Conservation (phyloP, 257 asterid species). For the Jaltomata sinuosa region DNA sequence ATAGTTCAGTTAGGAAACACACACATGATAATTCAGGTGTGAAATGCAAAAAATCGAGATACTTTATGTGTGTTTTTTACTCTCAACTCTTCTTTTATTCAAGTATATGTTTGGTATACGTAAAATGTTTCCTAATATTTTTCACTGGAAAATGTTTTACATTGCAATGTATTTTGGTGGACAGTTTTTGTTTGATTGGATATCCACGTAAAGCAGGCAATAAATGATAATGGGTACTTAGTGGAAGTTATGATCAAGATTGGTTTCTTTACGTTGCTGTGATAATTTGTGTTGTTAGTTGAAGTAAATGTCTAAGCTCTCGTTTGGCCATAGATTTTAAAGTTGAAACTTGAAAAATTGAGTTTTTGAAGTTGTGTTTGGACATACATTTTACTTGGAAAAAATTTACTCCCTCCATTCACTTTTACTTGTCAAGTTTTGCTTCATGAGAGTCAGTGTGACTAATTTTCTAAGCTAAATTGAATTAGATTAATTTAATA, state of each 20-base stretch:
- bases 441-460: too few relatives aligned
- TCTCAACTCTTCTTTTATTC: too few relatives aligned
- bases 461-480: too few relatives aligned
- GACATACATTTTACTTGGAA: background rate
- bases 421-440: too few relatives aligned
- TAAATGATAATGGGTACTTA: background rate
- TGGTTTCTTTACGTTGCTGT: background rate
- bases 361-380: background rate
- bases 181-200: background rate
- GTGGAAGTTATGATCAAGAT: background rate
- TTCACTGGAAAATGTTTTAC: background rate
- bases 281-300: background rate
- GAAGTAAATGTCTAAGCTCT: background rate
- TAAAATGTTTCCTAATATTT: background rate
- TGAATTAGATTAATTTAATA: too few relatives aligned
- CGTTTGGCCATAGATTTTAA: background rate
- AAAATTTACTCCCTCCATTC: too few relatives aligned
- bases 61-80: too few relatives aligned
- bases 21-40: too few relatives aligned
- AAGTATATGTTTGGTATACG: background rate
- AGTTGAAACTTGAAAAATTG: background rate
- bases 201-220: background rate
- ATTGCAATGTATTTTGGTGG: background rate
- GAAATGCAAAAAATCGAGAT: too few relatives aligned
- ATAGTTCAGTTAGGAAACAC: too few relatives aligned